Conservation (phyloP, 2,329 filamentous ascomycete species). For the Rutstroemia sp. region DNA sequence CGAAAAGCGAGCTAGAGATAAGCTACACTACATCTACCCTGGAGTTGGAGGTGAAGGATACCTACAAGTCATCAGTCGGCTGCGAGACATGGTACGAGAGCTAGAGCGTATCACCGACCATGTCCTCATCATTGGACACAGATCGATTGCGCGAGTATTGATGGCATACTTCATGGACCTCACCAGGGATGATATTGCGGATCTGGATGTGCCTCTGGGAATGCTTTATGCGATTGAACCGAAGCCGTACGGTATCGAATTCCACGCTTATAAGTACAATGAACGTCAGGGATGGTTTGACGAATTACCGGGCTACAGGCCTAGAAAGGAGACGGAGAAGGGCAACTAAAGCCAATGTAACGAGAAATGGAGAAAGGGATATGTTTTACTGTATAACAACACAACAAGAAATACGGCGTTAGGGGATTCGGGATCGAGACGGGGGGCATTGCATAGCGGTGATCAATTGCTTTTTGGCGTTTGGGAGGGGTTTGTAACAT, state of each 20-base stretch:
- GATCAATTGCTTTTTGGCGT: no score
- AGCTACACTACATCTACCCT: slow-evolving; percentile 93
- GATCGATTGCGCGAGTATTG: slow-evolving; percentile 83
- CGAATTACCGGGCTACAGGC: slow-evolving; percentile 75
- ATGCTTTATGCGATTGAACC: slow-evolving; percentile 94
- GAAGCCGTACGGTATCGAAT: slow-evolving; percentile 95
- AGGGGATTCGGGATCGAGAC: not conserved
- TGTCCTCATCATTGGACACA: slow-evolving; percentile 84
- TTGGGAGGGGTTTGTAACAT: no score
- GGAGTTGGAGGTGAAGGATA: slow-evolving; percentile 95
- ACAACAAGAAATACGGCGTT: not conserved
- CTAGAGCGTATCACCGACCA: slow-evolving; percentile 97
- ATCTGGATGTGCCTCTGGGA: slow-evolving; percentile 87
- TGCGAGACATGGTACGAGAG: slow-evolving; percentile 92
- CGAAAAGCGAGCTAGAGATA: slow-evolving; percentile 69
- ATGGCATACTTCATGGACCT: slow-evolving; percentile 96
- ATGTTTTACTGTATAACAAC: no score
- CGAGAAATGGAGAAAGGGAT: not conserved
- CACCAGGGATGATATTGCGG: slow-evolving; percentile 83
- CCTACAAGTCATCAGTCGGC: slow-evolving; percentile 90
- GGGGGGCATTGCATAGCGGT: slow-evolving; percentile 6
- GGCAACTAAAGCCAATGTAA: slow-evolving; percentile 15
- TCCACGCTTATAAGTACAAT: slow-evolving; percentile 92
- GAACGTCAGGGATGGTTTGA: slow-evolving; percentile 72
- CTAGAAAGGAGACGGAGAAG: slow-evolving; percentile 44